Evolutionary conservation across 306 rosid genomes (phyloP), one percentile per base, ranked within the genome.

Genomic region (Medicago arabica): DNA sequence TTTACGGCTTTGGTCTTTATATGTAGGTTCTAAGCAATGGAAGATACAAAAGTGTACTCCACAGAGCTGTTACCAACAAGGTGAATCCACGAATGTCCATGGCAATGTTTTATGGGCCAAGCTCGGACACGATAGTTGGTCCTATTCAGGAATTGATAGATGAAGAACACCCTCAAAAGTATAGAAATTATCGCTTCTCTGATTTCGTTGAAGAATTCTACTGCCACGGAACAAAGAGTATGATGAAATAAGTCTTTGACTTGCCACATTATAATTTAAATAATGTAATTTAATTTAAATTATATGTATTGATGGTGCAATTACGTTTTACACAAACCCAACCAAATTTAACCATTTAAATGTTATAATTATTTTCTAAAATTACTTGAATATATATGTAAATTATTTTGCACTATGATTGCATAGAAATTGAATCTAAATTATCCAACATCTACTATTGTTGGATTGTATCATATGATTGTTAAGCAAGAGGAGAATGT

Each of bases 51-150:
- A 90, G 90, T 6, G 90, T 87, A 41, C 83, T 67, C 60, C 89
- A 87, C 15, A 84, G 87, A 80, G 90, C 66, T 2, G 90, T 86
- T 15, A 84, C 87, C 19, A 87, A 87, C 80, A 75, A 75, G 15
- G 8, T 36, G 44, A 55, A 15, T n/a, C 38, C 68, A 15, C 74
- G 90, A 8, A 41, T 81, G 14, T 78, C 89, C 0, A 0, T 84
- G 50, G 90, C 83, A 16, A 79, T 86, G 89, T 90, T 88, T 74
- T 75, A 83, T 72, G 85, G 82, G 31, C 91, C 96, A 9, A 75
- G 66, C 43, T 5, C 3, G 31, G 73, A 81, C 25, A 31, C 71
- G 4, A 10, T 50, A 38, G 75, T 85, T 41, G 81, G 89, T 4
- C 88, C 91, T 1, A 69, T 86, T 12, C 68, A 88, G 55, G 85